Base-by-base conservation (phyloP, 768 basidiomycete genomes). In the Termitomyces sp. region DNA sequence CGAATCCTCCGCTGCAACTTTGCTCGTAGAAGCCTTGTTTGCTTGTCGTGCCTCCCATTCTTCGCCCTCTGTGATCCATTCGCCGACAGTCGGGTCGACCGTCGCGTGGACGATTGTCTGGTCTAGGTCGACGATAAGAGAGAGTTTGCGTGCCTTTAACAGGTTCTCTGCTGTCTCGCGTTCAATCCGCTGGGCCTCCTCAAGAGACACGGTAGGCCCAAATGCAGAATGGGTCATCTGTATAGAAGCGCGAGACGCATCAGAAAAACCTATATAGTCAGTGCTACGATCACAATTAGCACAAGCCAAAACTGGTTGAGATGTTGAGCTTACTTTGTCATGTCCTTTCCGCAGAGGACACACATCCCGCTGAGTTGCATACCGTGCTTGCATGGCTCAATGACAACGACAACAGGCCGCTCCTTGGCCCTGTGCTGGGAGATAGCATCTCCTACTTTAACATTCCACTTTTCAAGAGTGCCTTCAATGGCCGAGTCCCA, bases 91-190 rank as follows among this genome's bases (percentile, higher is more conserved):
- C 5, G 97, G 96, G 71, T 99, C 97, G 24, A 98, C 95, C 0
- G 96, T 98, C 8, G 97, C 96, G 65, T 99, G 97, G 3, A 99
- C 92, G 67, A 98, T 94, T 12, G 97, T 99, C 69, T 99, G 97
- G 72, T 99, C 97, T 34, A 99, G 82, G 75, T 99, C 97, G 63
- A 99, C 96, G 61, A 99, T 98, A 48, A 99, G 85, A 34, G 91
- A 93, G 32, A 99, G 84, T 68, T 86, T 93, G 52, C 85, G 81
- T 5, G 81, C 74, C 54, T 80, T 77, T 64, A 92, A 79, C 35
- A 99, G 82, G 61, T 85, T 86, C 1, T 86, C 74, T 1, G 92
- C 87, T 2, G 88, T 90, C 65, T 93, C 87, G 38, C 79, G 78
- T 67, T 96, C 94, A 58, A 98, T 86, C 38, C 89, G 82, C 62